Base-by-base conservation (phyloP, 345 rosid species). In the Limnanthes douglasii region DNA sequence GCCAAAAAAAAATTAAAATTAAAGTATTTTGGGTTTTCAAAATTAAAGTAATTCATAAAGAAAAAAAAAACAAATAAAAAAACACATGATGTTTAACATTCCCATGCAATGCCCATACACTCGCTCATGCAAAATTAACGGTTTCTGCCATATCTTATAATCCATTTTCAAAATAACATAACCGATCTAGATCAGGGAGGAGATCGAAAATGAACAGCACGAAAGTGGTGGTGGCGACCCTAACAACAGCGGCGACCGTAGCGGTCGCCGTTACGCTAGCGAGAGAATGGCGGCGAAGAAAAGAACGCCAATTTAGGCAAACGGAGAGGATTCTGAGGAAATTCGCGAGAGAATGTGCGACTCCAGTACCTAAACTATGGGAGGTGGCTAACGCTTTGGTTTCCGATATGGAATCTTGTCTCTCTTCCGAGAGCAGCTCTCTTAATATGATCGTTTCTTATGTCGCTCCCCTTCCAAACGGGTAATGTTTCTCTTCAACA, bases 261-360 rank as follows among this genome's bases (percentile, higher is more conserved):
- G 54, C 47, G 11, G 56, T 51, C 13, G 48, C 27, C 8, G 68
- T 48, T 9, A 41, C 61, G 31, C 0, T 48, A 10, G 18, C 51
- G 25, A 38, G 49, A 24, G 53, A 31, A 41, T 45, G 63, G 65
- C 43, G 47, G 25, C 42, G 17, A 35, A 60, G 55, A 29, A 70
- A 49, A 28, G 69, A 68, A 31, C 25, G 60, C 8, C 56, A 43
- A 16, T 36, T 52, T 50, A 63, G 58, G 57, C 47, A 58, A 3
- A 54, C 71, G 0, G 62, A 68, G 15, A 35, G 54, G 9, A 71
- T 75, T 20, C 15, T 75, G 7, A 50, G 65, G 5, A 65, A 60
- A 37, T 62, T 71, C 13, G 71, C 79, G 2, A 51, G 59, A 46
- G 76, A 75, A 45, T 64, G 79, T 10, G 85, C 76, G 33, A 65